Evolutionary conservation across 176 grass and related monocot genomes (phyloP).

Genomic region (Saccharum officinarum): DNA sequence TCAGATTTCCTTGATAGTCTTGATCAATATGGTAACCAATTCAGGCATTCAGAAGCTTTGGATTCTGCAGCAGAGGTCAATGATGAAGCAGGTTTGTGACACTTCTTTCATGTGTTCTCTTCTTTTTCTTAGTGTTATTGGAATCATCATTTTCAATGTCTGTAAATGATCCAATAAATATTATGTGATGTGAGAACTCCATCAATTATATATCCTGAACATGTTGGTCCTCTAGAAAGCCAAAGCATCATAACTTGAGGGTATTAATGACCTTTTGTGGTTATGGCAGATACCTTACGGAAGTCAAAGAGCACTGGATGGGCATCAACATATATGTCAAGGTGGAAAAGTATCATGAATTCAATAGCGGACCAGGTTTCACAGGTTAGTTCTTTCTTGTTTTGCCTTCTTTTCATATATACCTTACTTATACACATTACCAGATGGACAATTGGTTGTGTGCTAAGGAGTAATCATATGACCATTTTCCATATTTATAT

Average conservation of each 20-base stretch:
- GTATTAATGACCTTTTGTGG: constrained; percentile 3
- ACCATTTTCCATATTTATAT: neutral
- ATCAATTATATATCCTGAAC: neutral
- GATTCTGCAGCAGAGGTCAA: constrained; percentile 42
- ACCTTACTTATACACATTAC: neutral
- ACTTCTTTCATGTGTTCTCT: neutral
- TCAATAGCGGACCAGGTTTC: constrained; percentile 83
- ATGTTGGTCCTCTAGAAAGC: neutral
- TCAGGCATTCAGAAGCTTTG: constrained; percentile 32
- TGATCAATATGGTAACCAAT: constrained; percentile 63
- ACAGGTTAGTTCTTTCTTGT: constrained; percentile 43
- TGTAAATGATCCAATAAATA: neutral
- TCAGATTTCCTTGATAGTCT: constrained; percentile 69
- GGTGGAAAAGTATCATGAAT: constrained; percentile 75
- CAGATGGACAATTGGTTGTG: neutral
- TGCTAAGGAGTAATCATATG: neutral
- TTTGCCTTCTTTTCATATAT: constrained; percentile 13
- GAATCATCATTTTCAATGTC: neutral
- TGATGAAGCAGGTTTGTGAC: constrained; percentile 47
- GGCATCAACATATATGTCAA: constrained; percentile 54
- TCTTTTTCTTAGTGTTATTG: neutral
- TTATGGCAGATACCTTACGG: constrained; percentile 46
- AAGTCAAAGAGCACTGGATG: constrained; percentile 48
- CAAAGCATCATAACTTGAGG: neutral
- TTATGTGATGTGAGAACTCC: constrained; percentile 6